Evolutionary conservation across 1,284 basidiomycete species (phyloP).

Genomic region (Afroboletus lepidellus): DNA sequence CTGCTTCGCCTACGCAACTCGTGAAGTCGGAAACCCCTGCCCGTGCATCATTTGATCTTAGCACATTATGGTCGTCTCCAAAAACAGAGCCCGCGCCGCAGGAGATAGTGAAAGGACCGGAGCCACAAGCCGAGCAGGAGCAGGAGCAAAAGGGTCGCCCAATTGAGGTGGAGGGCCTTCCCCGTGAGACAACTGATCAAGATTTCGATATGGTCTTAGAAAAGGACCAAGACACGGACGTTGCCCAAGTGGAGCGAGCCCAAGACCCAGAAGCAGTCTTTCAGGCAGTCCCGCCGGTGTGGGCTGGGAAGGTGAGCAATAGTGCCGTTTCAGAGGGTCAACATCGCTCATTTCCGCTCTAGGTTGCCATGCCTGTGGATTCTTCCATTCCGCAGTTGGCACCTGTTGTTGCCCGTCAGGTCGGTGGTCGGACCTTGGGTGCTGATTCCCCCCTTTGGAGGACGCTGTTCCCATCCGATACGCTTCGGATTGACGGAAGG

Average conservation of each 20-base stretch:
- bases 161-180: constrained; percentile 43
- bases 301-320: constrained; percentile 65
- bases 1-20: constrained; percentile 26
- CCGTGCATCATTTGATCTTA: constrained; percentile 65
- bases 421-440: constrained; percentile 60
- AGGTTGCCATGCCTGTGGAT: constrained; percentile 79
- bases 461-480: constrained; percentile 66
- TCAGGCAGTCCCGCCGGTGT: constrained; percentile 56
- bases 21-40: constrained; percentile 42
- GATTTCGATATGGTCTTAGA: constrained; percentile 84
- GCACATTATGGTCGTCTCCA: constrained; percentile 60
- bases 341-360: constrained; percentile 21
- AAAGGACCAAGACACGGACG: constrained; percentile 44
- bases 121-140: constrained; percentile 20
- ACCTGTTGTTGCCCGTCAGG: constrained; percentile 66
- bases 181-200: constrained; percentile 58
- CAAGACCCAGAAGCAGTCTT: constrained; percentile 43
- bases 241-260: constrained; percentile 15
- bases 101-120: constrained; percentile 17
- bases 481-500: constrained; percentile 75
- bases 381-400: constrained; percentile 64
- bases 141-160: constrained; percentile 34
- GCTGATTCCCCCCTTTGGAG: constrained; percentile 63
- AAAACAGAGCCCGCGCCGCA: constrained; percentile 33
- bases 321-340: neutral